Evolutionary conservation across 352 stramenopile genomes (phyloP).

Genomic region (Phytophthora rubi): DNA sequence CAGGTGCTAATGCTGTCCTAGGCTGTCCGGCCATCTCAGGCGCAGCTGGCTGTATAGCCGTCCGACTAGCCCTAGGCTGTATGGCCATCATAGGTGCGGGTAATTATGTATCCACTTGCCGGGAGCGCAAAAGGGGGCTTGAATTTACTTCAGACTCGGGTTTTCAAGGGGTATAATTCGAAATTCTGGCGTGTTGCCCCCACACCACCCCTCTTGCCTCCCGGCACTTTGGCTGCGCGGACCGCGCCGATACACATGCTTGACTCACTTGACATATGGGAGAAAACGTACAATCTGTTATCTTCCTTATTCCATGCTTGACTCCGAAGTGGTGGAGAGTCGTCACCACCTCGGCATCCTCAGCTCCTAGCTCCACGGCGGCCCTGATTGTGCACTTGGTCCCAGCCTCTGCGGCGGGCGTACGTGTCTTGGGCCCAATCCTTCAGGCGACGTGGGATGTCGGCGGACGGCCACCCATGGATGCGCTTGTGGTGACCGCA

Average conservation of each 20-base stretch:
- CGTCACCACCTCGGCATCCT: constrained; percentile 11
- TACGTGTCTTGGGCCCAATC: constrained; percentile 10
- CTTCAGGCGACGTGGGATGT: constrained; percentile 8
- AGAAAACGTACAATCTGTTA: too few relatives aligned
- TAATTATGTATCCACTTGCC: background rate
- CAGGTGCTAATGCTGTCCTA: background rate
- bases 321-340: constrained; percentile 10
- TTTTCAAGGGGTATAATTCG: background rate
- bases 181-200: background rate
- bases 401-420: constrained; percentile 2
- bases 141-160: background rate
- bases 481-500: constrained; percentile 5
- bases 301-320: too few relatives aligned
- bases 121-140: background rate
- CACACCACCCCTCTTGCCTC: too few relatives aligned
- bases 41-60: background rate
- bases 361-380: background rate
- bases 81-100: background rate
- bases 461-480: constrained; percentile 3
- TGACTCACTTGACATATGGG: too few relatives aligned
- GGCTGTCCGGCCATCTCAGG: too few relatives aligned
- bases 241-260: too few relatives aligned
- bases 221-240: too few relatives aligned
- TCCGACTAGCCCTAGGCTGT: background rate
- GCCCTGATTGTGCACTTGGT: background rate